phyloP scores from a whole-genome alignment of 305 asterid species.

The Fraxinus dipetala region DNA sequence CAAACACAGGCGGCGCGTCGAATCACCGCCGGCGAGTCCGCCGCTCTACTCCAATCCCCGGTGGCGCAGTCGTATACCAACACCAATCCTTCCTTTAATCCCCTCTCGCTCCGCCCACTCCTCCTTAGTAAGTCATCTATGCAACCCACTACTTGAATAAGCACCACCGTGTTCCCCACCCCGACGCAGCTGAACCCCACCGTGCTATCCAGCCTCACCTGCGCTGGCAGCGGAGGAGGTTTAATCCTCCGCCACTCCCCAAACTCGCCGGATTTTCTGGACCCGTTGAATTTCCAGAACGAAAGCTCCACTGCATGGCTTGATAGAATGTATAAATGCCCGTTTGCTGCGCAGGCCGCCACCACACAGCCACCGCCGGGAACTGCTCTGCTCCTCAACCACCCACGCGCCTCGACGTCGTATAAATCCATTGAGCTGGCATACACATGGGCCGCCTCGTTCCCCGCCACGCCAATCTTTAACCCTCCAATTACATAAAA shows the following conservation, averaged over 20 bases:
- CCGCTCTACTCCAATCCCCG: constrained; percentile 66
- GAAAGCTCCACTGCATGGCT: constrained; percentile 89
- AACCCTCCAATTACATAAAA: constrained; percentile 68
- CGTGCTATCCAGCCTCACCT: constrained; percentile 67
- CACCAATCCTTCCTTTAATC: constrained; percentile 61
- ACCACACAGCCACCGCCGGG: constrained; percentile 87
- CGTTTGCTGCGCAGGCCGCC: constrained; percentile 62
- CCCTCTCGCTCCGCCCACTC: constrained; percentile 65
- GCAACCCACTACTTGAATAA: constrained; percentile 72
- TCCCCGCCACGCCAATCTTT: constrained; percentile 46
- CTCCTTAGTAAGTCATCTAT: constrained; percentile 65
- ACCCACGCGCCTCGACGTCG: constrained; percentile 54
- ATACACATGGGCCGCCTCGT: constrained; percentile 45
- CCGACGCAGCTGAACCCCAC: constrained; percentile 76
- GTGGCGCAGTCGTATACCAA: constrained; percentile 50
- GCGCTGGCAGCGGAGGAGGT: constrained; percentile 71
- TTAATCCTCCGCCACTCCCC: constrained; percentile 68
- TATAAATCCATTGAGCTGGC: constrained; percentile 77
- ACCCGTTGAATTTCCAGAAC: constrained; percentile 62
- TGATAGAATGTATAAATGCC: constrained; percentile 49
- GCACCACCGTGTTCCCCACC: constrained; percentile 54
- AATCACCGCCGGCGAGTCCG: constrained; percentile 68
- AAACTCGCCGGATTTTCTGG: constrained; percentile 34
- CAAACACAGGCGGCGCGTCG: constrained; percentile 89
- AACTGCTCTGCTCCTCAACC: constrained; percentile 63